Evolutionary conservation across 345 rosid genomes (phyloP).

Genomic region (Abelmoschus esculentus): DNA sequence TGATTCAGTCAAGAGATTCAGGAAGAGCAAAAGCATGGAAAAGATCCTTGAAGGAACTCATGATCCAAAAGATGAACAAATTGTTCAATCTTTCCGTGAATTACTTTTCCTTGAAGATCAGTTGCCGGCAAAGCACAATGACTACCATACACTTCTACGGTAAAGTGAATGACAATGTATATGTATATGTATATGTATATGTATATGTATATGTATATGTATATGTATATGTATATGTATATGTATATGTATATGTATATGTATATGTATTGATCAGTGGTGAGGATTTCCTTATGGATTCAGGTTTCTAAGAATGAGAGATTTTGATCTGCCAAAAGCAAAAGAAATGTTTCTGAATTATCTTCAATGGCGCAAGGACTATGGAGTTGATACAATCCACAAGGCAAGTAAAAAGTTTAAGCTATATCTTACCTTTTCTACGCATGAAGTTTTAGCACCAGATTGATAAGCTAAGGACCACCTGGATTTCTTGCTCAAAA

Average conservation of each 20-base stretch:
- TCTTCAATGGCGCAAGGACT: slow-evolving; percentile 47
- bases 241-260: neutral
- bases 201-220: neutral
- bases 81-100: slow-evolving; percentile 35
- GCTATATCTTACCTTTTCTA: neutral
- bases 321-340: slow-evolving; percentile 44
- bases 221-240: neutral
- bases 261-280: neutral
- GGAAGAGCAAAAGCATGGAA: slow-evolving; percentile 37
- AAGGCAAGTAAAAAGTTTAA: slow-evolving; percentile 26
- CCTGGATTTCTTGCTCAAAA: neutral
- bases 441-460: neutral
- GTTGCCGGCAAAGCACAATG: slow-evolving; percentile 32
- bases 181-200: neutral
- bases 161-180: slow-evolving; percentile 10
- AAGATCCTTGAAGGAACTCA: slow-evolving; percentile 33
- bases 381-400: slow-evolving; percentile 33
- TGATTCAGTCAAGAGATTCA: slow-evolving; percentile 32
- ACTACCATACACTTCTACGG: slow-evolving; percentile 53
- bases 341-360: slow-evolving; percentile 39
- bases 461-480: neutral
- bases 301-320: slow-evolving; percentile 51
- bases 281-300: neutral
- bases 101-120: slow-evolving; percentile 39
- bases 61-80: slow-evolving; percentile 38